phyloP scores from a whole-genome alignment of 805 yeast species.

The Hyphopichia homilentoma region DNA sequence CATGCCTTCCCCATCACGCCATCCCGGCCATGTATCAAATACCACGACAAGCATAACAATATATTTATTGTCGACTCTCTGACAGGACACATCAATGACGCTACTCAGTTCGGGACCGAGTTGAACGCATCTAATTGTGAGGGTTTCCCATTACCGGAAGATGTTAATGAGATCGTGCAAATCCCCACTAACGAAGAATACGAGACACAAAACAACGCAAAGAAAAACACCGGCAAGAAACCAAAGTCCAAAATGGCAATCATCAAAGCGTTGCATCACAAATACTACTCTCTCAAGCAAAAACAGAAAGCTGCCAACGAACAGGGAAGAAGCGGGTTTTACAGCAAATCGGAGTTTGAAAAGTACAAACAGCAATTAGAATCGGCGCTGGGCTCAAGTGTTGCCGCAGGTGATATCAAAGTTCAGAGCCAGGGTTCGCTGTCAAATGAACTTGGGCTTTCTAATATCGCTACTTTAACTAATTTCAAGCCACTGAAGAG shows the following conservation, averaged over 20 bases:
- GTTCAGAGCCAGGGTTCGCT: too few relatives aligned
- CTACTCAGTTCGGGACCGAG: conserved; percentile 68
- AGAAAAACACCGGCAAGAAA: conserved; percentile 5
- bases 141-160: conserved; percentile 61
- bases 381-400: too few relatives aligned
- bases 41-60: conserved; percentile 12
- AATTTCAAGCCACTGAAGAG: too few relatives aligned
- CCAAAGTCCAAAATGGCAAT: conserved; percentile 35
- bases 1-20: conserved; percentile 19
- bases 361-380: conserved; percentile 11
- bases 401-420: conserved; percentile 12
- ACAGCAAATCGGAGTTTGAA: conserved; percentile 25
- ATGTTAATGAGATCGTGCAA: conserved; percentile 53
- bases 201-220: not conserved
- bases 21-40: conserved; percentile 29
- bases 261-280: conserved; percentile 30
- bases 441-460: too few relatives aligned
- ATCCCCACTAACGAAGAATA: conserved; percentile 46
- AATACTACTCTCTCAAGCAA: conserved; percentile 3
- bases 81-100: conserved; percentile 58
- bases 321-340: conserved; percentile 22
- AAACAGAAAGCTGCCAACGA: conserved; percentile 1
- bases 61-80: conserved; percentile 59
- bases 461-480: too few relatives aligned
- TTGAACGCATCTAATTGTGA: conserved; percentile 58